Conservation (phyloP, 2,329 filamentous ascomycete genomes). For the Fusarium albosuccineum region DNA sequence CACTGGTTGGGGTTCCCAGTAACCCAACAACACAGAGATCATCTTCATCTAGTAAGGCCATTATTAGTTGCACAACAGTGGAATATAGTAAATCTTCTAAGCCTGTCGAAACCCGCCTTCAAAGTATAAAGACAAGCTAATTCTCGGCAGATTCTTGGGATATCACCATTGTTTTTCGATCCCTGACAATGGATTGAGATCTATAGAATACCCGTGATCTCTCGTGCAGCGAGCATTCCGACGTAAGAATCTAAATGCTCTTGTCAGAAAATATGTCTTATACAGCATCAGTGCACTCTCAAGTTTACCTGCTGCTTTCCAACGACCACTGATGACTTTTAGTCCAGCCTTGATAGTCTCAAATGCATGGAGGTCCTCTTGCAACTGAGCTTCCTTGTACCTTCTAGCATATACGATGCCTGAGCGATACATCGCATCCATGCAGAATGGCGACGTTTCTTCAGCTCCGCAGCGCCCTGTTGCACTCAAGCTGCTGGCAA, state of each 20-base stretch:
- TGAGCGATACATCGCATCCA: constrained; percentile 2
- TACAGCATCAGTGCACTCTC: neutral
- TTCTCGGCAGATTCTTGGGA: too few species aligned
- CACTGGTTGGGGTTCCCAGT: too few species aligned
- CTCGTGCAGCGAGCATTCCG: neutral
- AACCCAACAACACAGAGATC: too few species aligned
- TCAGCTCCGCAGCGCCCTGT: neutral
- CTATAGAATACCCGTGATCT: neutral
- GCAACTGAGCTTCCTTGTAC: neutral
- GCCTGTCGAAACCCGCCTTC: too few species aligned
- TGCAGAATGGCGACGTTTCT: neutral
- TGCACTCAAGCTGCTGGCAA: neutral
- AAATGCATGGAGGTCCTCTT: neutral
- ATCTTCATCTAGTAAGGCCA: too few species aligned
- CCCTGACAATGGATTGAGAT: too few species aligned
- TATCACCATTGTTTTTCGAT: too few species aligned
- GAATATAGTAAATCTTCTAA: too few species aligned
- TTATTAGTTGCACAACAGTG: too few species aligned
- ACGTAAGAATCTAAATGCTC: neutral
- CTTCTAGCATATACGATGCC: neutral
- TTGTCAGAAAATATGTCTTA: neutral
- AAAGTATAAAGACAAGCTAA: too few species aligned
- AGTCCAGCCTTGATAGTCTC: constrained; percentile 1
- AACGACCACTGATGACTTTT: neutral
- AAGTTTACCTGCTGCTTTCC: neutral